Evolutionary conservation across 345 rosid species (phyloP), one percentile per base, ranked within the genome.

Genomic region (Cochlearia excelsa): DNA sequence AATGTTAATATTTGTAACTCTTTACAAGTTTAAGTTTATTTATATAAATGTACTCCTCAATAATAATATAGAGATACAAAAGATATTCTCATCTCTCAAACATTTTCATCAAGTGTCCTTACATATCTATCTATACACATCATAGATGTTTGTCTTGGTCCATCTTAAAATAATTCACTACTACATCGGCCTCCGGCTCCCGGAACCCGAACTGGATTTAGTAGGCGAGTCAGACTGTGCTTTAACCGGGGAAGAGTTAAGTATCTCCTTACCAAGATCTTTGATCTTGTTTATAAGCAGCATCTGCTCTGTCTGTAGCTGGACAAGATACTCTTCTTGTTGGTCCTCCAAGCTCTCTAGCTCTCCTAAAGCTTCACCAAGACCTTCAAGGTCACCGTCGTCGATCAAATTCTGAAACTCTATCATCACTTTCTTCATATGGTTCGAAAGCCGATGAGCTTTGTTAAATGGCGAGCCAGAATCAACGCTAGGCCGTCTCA

Each of bases 211-310:
- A 33, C 70, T 57, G 1, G 62, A 65, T 35, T 29, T 46, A 3
- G 75, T 45, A 5, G 57, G 66, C 2, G 65, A 63, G 50, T 51
- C 59, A 70, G 56, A 7, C 46, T 29, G 39, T 27, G 56, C 46
- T 65, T 64, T 70, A 51, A 39, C 66, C 8, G 91, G 77, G 2
- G 91, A 68, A 3, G 94, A 75, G 82, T 73, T 75, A 31, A 77
- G 56, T 7, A 93, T 76, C 74, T 93, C 99, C 47, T 81, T 78
- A 46, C 95, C 99, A 11, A 93, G 95, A 59, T 93, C 99, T 70
- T 83, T 82, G 61, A 93, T 82, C 85, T 93, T 93, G 75, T 77
- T 74, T 1, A 88, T 74, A 28, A 93, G 81, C 59, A 93, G 79
- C 74, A 33, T 80, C 65, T 85, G 99, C 81, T 93, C 99, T 0